Evolutionary conservation across 1,284 basidiomycete genomes (phyloP).

Genomic region (Rhodotorula sp.): DNA sequence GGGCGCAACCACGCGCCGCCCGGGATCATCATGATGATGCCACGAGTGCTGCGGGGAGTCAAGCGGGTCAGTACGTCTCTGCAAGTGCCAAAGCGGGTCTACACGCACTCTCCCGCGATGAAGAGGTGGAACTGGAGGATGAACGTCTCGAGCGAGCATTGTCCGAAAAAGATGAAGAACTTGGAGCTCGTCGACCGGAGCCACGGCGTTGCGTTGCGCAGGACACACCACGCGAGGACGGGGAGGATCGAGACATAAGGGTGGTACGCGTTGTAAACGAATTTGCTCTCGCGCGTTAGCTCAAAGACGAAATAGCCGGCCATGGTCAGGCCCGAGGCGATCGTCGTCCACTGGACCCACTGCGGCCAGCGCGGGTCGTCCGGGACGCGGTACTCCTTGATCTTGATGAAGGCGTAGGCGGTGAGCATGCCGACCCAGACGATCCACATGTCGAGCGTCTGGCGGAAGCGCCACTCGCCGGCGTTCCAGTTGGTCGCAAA

Average conservation of each 20-base stretch:
- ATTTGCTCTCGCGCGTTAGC: constrained; percentile 71
- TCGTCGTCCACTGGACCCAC: constrained; percentile 57
- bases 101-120: constrained; percentile 68
- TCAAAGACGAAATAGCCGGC: constrained; percentile 82
- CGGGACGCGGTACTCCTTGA: constrained; percentile 68
- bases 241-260: constrained; percentile 80
- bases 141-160: constrained; percentile 47
- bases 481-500: constrained; percentile 80
- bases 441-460: constrained; percentile 81
- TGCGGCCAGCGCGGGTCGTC: constrained; percentile 68
- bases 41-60: constrained; percentile 60
- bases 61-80: background rate
- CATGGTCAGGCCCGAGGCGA: constrained; percentile 59
- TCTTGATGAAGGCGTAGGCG: constrained; percentile 71
- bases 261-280: constrained; percentile 80
- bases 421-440: constrained; percentile 82
- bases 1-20: constrained; percentile 66
- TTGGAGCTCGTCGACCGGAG: constrained; percentile 69
- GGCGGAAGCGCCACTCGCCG: constrained; percentile 80
- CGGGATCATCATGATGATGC: constrained; percentile 74
- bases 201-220: constrained; percentile 72
- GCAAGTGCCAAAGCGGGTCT: too few relatives aligned
- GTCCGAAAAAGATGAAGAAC: constrained; percentile 76
- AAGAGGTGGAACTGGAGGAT: constrained; percentile 87
- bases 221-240: constrained; percentile 68